Conservation (phyloP, 805 yeast species). For the Nakazawaea peltata region DNA sequence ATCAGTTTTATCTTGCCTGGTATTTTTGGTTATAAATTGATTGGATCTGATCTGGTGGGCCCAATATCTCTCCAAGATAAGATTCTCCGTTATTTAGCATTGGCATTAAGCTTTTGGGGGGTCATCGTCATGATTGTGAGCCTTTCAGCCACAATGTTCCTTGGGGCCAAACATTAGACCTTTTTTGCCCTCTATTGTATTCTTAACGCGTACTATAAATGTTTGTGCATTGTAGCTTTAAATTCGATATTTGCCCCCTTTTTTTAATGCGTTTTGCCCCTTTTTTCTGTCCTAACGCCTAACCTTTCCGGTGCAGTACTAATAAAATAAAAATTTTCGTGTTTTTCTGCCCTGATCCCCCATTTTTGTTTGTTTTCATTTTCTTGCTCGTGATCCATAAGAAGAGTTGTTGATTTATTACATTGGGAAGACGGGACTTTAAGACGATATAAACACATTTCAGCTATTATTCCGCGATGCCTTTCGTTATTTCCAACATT, state of each 20-base stretch:
- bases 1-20: slow-evolving; percentile 91
- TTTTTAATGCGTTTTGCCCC: too few species aligned
- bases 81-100: slow-evolving; percentile 37
- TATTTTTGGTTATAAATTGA: slow-evolving; percentile 67
- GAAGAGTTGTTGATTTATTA: too few species aligned
- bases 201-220: not conserved
- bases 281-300: too few species aligned
- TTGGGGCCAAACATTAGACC: slow-evolving; percentile 25
- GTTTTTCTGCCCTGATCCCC: too few species aligned
- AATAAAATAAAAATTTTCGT: too few species aligned
- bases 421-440: too few species aligned
- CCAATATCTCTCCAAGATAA: slow-evolving; percentile 16
- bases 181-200: too few species aligned
- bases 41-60: slow-evolving; percentile 35
- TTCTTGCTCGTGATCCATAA: too few species aligned
- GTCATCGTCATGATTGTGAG: slow-evolving; percentile 63
- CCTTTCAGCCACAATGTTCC: slow-evolving; percentile 26
- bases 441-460: too few species aligned
- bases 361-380: too few species aligned
- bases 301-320: too few species aligned
- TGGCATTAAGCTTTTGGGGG: slow-evolving; percentile 62
- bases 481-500: slow-evolving; percentile 33
- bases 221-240: not conserved
- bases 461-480: too few species aligned
- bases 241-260: not conserved